Conservation (phyloP, 768 basidiomycete species). For the Rhizopogon roseolus region DNA sequence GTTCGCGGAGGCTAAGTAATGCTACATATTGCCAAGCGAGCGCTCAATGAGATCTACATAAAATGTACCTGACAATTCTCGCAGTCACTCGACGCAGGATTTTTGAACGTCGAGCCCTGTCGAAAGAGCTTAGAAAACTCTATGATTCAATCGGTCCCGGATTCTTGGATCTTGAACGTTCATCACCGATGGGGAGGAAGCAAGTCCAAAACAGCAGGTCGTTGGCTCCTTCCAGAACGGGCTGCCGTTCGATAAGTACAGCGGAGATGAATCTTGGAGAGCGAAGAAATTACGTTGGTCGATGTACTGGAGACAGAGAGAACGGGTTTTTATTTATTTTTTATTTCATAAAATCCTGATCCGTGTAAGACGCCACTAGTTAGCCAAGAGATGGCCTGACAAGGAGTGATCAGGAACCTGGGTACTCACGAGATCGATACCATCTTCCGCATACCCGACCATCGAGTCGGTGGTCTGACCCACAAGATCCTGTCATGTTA, state of each 20-base stretch:
- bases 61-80: background rate
- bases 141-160: constrained; percentile 1
- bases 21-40: background rate
- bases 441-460: background rate
- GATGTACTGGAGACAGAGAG: background rate
- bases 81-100: background rate
- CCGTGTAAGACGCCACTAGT: background rate
- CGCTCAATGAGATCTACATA: background rate
- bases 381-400: background rate
- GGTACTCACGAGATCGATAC: background rate
- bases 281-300: constrained; percentile 16
- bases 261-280: constrained; percentile 27
- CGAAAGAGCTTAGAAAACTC: too few relatives aligned
- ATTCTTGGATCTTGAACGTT: background rate
- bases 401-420: background rate
- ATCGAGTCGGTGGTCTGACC: background rate
- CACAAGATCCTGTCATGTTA: background rate
- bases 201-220: constrained; percentile 12
- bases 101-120: background rate
- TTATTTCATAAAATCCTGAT: constrained; percentile 6
- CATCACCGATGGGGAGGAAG: constrained; percentile 21
- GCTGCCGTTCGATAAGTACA: constrained; percentile 4
- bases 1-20: background rate
- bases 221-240: constrained; percentile 16
- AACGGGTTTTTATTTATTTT: too few relatives aligned